phyloP scores from a whole-genome alignment of 495 filamentous ascomycete genomes.

The Elasticomyces elasticus region DNA sequence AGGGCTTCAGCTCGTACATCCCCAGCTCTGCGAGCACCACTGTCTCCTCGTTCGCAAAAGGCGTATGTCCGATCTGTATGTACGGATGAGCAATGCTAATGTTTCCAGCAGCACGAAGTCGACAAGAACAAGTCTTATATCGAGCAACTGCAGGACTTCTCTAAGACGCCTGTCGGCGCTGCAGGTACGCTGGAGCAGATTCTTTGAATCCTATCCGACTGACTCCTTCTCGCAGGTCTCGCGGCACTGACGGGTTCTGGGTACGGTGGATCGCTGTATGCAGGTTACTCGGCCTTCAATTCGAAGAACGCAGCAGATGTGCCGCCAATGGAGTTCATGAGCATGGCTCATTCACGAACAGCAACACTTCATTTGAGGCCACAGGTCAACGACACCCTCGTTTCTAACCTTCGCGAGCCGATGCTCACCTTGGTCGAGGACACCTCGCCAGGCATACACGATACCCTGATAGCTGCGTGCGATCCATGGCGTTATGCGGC shows the following conservation, averaged over 20 bases:
- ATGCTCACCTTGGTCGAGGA: conserved; percentile 34
- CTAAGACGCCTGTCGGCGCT: conserved; percentile 35
- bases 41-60: conserved; percentile 23
- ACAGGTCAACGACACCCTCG: conserved; percentile 26
- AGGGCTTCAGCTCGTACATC: conserved; percentile 30
- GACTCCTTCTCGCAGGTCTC: conserved; percentile 10
- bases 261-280: conserved; percentile 29
- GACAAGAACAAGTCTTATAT: conserved; percentile 33
- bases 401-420: conserved; percentile 31
- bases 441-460: conserved; percentile 31
- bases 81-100: neutral
- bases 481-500: conserved; percentile 29
- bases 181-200: conserved; percentile 24
- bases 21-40: conserved; percentile 18
- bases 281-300: conserved; percentile 33
- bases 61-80: neutral
- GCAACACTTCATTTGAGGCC: conserved; percentile 27
- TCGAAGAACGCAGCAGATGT: conserved; percentile 6
- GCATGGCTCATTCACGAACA: conserved; percentile 32
- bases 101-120: conserved; percentile 20
- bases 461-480: conserved; percentile 35
- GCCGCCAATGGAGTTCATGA: conserved; percentile 32
- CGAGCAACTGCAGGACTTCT: conserved; percentile 34
- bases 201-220: neutral
- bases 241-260: conserved; percentile 27